Conservation (phyloP, 2,329 filamentous ascomycete genomes). For the Xylaria sp. region DNA sequence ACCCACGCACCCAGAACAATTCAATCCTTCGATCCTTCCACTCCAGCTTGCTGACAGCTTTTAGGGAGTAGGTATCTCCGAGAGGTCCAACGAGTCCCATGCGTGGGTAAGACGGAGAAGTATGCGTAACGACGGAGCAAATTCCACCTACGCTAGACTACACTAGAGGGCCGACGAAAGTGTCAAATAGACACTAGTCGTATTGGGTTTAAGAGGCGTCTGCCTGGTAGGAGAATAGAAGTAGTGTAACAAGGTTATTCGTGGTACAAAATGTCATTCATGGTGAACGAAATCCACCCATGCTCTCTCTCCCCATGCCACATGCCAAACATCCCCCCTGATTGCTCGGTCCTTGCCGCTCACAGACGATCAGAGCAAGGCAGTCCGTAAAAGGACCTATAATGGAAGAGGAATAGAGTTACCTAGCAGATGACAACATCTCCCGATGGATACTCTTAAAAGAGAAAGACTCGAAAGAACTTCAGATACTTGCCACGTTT, state of each 20-base stretch:
- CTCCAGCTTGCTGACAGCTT: conserved; percentile 20
- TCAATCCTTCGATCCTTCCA: conserved; percentile 33
- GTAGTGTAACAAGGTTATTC: conserved; percentile 9
- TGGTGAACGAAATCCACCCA: background rate
- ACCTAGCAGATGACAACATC: conserved; percentile 17
- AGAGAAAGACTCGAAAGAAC: background rate
- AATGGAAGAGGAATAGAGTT: conserved; percentile 3
- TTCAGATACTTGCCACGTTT: conserved; percentile 19
- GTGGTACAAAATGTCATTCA: conserved; percentile 1
- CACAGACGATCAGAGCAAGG: conserved; percentile 30
- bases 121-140: conserved; percentile 6
- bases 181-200: conserved; percentile 12
- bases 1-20: conserved; percentile 25
- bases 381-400: conserved; percentile 11
- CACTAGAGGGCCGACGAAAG: conserved; percentile 2
- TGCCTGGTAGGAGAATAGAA: background rate
- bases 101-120: conserved; percentile 28
- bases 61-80: conserved; percentile 9
- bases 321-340: conserved; percentile 9
- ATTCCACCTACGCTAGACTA: background rate
- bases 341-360: conserved; percentile 29
- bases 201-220: conserved; percentile 14
- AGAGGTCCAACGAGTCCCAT: conserved; percentile 12
- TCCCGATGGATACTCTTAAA: background rate
- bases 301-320: conserved; percentile 12